phyloP scores from a whole-genome alignment of 2,329 filamentous ascomycete species.

The Salinomyces thailandicus region DNA sequence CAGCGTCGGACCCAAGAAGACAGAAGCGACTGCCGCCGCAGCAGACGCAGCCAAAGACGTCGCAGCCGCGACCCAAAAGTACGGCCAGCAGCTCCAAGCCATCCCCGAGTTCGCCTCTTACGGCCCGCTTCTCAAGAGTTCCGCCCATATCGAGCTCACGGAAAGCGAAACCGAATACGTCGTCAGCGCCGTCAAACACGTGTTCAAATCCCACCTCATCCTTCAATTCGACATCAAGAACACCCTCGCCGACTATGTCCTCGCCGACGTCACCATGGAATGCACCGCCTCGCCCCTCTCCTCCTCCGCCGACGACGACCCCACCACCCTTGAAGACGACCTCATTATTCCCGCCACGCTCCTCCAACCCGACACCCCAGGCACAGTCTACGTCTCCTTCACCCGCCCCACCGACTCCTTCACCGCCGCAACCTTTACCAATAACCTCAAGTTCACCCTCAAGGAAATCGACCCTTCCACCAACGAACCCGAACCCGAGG shows the following conservation, averaged over 20 bases:
- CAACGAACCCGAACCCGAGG: slow-evolving; percentile 79
- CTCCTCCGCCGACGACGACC: slow-evolving; percentile 76
- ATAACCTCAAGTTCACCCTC: slow-evolving; percentile 90
- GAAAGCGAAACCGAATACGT: slow-evolving; percentile 98
- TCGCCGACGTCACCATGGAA: slow-evolving; percentile 80
- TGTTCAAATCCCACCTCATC: slow-evolving; percentile 95
- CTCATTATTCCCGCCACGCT: slow-evolving; percentile 86
- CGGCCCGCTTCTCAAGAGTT: slow-evolving; percentile 86
- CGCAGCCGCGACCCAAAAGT: slow-evolving; percentile 73
- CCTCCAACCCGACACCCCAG: slow-evolving; percentile 73
- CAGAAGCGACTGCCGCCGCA: slow-evolving; percentile 60
- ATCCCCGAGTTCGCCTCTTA: slow-evolving; percentile 89
- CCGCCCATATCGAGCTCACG: slow-evolving; percentile 73
- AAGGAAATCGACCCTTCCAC: slow-evolving; percentile 96
- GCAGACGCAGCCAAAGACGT: slow-evolving; percentile 62
- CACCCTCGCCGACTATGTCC: slow-evolving; percentile 78
- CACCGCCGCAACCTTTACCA: slow-evolving; percentile 73
- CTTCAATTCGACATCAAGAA: slow-evolving; percentile 97
- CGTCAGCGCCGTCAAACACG: slow-evolving; percentile 84
- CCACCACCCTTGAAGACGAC: slow-evolving; percentile 59
- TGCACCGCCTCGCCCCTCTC: slow-evolving; percentile 51
- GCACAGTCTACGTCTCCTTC: slow-evolving; percentile 92
- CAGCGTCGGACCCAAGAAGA: slow-evolving; percentile 66
- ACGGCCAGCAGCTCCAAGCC: slow-evolving; percentile 73
- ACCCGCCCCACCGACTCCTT: slow-evolving; percentile 71